These are phyloP conservation scores for Aspergillus affinis DNA, from an alignment of 495 filamentous ascomycete species.

Conservation along the genomic window DNA sequence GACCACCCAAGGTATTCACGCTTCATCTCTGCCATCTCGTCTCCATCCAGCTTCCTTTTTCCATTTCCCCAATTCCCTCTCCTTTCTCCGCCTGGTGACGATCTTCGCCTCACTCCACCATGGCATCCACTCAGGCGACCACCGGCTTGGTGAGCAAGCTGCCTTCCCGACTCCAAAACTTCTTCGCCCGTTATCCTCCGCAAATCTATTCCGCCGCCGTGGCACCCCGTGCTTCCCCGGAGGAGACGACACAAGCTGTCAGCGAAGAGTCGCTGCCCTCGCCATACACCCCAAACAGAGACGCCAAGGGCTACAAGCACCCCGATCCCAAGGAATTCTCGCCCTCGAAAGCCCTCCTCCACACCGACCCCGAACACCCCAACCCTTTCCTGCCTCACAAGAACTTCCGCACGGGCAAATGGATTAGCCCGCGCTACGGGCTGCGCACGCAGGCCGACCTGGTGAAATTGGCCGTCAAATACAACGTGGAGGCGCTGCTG, in stretches of 20 bases:
- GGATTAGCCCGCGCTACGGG: constrained; percentile 78
- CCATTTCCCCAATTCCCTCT: not conserved
- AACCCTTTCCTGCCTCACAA: constrained; percentile 78
- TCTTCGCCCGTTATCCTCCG: constrained; percentile 89
- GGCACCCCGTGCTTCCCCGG: constrained; percentile 39
- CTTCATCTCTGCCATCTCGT: not conserved
- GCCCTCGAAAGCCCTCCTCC: constrained; percentile 35
- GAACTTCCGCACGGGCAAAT: constrained; percentile 69
- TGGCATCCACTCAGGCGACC: constrained; percentile 23
- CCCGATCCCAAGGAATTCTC: constrained; percentile 35
- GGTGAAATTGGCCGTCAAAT: constrained; percentile 76
- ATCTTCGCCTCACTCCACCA: constrained; percentile 19
- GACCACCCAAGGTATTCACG: not conserved
- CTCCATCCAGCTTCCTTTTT: not conserved
- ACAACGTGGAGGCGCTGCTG: constrained; percentile 81
- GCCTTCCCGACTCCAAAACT: constrained; percentile 73
- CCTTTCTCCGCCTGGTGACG: not conserved
- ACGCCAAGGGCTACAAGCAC: constrained; percentile 42
- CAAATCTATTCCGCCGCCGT: constrained; percentile 43
- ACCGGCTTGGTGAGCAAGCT: constrained; percentile 26
- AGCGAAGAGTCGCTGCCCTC: constrained; percentile 35
- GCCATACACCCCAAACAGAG: constrained; percentile 48
- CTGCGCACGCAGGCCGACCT: constrained; percentile 88
- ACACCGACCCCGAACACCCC: constrained; percentile 34
- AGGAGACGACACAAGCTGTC: constrained; percentile 24